Base-by-base conservation (phyloP, 768 basidiomycete species). In the Xerocomus brunneocitrinus region DNA sequence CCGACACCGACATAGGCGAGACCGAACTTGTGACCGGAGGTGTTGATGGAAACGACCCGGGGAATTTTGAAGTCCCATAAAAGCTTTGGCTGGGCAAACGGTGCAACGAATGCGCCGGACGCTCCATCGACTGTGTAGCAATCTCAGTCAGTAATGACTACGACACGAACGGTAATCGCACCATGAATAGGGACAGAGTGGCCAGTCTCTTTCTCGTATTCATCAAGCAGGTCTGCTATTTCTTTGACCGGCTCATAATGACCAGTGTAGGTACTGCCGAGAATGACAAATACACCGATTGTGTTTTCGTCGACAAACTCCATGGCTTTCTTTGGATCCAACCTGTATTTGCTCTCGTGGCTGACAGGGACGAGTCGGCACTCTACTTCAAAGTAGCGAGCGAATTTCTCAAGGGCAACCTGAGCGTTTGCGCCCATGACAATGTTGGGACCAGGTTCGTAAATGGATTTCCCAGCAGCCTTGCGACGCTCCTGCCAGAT, bases 221-320 rank as follows among this genome's bases (percentile, higher is more conserved):
- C 76, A 72, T 78, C 76, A 67, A 92, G 74, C 9, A 89, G 76
- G 39, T 85, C 83, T 1, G 87, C 75, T 83, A 97, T 89, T 66
- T 86, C 89, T 66, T 89, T 80, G 31, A 97, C 93, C 12, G 87
- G 83, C 62, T 95, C 94, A 62, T 77, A 82, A 59, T 74, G 75
- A n/a, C 77, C 80, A 6, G 80, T 81, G 58, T 76, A 78, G 25
- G 76, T 79, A 76, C 85, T 75, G 31, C 75, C 78, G 25, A 82
- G 72, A 53, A 80, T 80, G 52, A 81, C 81, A 56, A 83, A 87
- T 49, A 87, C 71, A 44, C 85, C 85, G 54, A 87, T 86, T 1
- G 82, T 83, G 57, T 86, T 86, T 71, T 87, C 85, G 60, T 87
- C 86, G 14, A 87, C 76, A 47, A 73, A 79, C 40, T 85, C 71